Evolutionary conservation across 345 rosid species (phyloP).

Genomic region (Salix udensis): DNA sequence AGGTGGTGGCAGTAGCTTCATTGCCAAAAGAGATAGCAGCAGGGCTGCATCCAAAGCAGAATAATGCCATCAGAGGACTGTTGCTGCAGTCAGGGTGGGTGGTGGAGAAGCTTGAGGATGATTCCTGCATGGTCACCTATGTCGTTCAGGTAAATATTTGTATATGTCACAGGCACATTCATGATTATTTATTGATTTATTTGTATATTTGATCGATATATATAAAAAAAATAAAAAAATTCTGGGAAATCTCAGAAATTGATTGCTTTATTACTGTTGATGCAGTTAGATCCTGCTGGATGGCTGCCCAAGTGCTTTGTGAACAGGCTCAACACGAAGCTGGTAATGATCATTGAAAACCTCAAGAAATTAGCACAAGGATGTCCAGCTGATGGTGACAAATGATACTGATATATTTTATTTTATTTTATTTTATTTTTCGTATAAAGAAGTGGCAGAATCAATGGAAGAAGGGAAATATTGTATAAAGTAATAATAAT

Average conservation of each 20-base stretch:
- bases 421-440: too few species aligned
- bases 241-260: neutral
- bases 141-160: constrained; percentile 54
- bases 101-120: constrained; percentile 70
- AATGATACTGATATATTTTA: too few species aligned
- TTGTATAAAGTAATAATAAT: too few species aligned
- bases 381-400: constrained; percentile 15
- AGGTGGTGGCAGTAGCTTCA: constrained; percentile 80
- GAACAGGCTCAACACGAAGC: constrained; percentile 67
- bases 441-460: too few species aligned
- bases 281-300: constrained; percentile 88
- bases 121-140: constrained; percentile 69
- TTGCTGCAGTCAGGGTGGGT: constrained; percentile 84
- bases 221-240: too few species aligned
- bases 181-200: too few species aligned
- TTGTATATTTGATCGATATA: neutral
- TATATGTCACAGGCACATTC: too few species aligned
- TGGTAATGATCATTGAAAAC: constrained; percentile 73
- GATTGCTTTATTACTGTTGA: neutral
- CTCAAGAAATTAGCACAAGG: constrained; percentile 60
- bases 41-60: constrained; percentile 68
- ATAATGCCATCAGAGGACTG: constrained; percentile 56
- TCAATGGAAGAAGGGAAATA: too few species aligned
- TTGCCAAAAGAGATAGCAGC: constrained; percentile 75
- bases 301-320: constrained; percentile 80